Base-by-base conservation (phyloP, 2,329 filamentous ascomycete species). In the Bretziella fagacearum region DNA sequence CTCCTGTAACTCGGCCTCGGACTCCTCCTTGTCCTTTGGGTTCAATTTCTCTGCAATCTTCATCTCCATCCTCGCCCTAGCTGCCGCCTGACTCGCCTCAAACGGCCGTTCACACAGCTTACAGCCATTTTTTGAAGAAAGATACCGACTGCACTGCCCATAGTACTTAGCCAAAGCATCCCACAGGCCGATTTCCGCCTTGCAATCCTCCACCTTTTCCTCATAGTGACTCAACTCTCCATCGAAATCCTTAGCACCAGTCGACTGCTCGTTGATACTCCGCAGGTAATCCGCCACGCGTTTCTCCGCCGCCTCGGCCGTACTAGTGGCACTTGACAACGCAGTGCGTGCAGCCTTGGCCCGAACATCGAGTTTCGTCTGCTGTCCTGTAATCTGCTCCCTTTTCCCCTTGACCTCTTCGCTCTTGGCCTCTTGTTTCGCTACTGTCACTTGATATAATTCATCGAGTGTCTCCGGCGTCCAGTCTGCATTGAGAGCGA, bases 361-460 rank as follows among this genome's bases (percentile, higher is more conserved):
- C 55, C 76, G 78, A 60, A 77, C 85, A 52, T 86, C 81, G 8
- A 85, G 64, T 53, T 87, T 80, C 56, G 84, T 80, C 25, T 89
- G 69, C 55, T 87, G 81, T 53, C 82, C 74, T 53, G 72, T 74
- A 2, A 75, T 69, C 32, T 73, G 70, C 50, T 94, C 85, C 43
- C 84, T 77, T 50, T 77, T 70, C 41, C 73, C 74, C 57, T 83
- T 77, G 4, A 77, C 77, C 30, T 82, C 77, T 10, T 70, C 67
- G 25, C 85, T 67, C 20, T 69, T 61, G 29, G 67, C 65, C 20
- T 62, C 68, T 55, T 79, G 80, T 30, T 69, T 63, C 40, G 74
- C 68, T 6, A 85, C 55, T 2, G 71, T 67, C 2, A 65, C 62
- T 54, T 91, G 77, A 53, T 83, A 93, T 20, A 78, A 71, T 32